Conservation (phyloP, 1,284 basidiomycete species). For the Apiotrichum gamsii region DNA sequence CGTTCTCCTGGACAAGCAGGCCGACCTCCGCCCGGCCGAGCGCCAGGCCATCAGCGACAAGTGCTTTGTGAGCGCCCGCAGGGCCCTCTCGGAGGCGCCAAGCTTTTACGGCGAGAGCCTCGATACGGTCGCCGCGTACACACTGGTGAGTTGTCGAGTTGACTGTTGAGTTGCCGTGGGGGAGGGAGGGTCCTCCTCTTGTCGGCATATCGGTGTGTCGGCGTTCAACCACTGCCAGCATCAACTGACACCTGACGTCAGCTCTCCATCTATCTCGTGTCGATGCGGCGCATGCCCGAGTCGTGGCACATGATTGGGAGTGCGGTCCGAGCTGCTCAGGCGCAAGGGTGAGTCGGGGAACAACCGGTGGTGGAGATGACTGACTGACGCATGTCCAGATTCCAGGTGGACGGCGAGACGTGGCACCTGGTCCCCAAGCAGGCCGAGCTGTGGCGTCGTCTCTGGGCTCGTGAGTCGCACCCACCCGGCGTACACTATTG, state of each 20-base stretch:
- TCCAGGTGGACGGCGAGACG: slow-evolving; percentile 30
- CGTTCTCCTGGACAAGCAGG: slow-evolving; percentile 21
- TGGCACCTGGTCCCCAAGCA: slow-evolving; percentile 27
- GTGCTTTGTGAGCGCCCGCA: slow-evolving; percentile 23
- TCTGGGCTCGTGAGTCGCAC: slow-evolving; percentile 32
- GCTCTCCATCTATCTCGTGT: slow-evolving; percentile 27
- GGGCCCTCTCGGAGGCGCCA: slow-evolving; percentile 24
- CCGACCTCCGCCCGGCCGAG: slow-evolving; percentile 9
- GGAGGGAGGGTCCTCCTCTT: too few species aligned
- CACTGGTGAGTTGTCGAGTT: slow-evolving; percentile 22
- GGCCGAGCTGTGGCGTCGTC: slow-evolving; percentile 27
- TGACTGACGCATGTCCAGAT: slow-evolving; percentile 16
- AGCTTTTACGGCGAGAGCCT: slow-evolving; percentile 29
- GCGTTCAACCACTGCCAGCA: too few species aligned
- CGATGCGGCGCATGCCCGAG: slow-evolving; percentile 26
- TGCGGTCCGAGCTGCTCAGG: slow-evolving; percentile 25
- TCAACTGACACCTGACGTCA: slow-evolving; percentile 12
- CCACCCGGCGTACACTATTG: background rate
- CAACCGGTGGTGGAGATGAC: background rate
- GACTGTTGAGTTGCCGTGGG: too few species aligned
- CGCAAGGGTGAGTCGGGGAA: slow-evolving; percentile 24
- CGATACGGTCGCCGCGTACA: slow-evolving; percentile 28
- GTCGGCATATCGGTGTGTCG: too few species aligned
- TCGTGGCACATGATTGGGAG: slow-evolving; percentile 31
- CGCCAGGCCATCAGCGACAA: slow-evolving; percentile 20